These are phyloP conservation scores for Irpex lacteus DNA, from an alignment of 1,284 basidiomycete species.

Conservation along the genomic window DNA sequence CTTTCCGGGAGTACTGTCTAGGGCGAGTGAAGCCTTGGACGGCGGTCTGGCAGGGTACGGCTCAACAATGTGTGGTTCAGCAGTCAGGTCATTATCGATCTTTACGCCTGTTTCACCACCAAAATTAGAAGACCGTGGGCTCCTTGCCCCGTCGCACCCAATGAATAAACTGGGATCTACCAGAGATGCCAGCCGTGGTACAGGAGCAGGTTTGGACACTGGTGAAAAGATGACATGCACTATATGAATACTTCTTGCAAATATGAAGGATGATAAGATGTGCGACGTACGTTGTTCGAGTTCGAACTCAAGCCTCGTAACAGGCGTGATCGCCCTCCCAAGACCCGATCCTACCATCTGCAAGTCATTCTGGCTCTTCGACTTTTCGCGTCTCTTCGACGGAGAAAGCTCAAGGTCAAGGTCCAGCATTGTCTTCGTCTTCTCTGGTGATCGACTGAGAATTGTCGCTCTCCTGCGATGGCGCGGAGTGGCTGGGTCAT, in stretches of 20 bases:
- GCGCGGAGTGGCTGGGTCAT: constrained; percentile 7
- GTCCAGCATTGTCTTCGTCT: constrained; percentile 18
- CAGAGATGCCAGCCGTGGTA: constrained; percentile 56
- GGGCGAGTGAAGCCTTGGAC: constrained; percentile 31
- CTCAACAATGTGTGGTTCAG: constrained; percentile 59
- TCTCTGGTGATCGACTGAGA: constrained; percentile 55
- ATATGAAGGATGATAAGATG: not conserved
- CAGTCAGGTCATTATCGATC: constrained; percentile 52
- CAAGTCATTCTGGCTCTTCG: constrained; percentile 55
- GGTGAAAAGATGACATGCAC: not conserved
- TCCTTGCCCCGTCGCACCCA: constrained; percentile 33
- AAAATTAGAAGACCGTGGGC: constrained; percentile 11
- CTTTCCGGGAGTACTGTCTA: constrained; percentile 48
- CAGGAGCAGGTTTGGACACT: constrained; percentile 34
- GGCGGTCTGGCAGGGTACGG: constrained; percentile 49
- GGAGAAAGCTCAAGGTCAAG: constrained; percentile 44
- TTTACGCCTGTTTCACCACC: not conserved
- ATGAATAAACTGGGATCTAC: constrained; percentile 68
- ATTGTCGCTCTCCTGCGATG: constrained; percentile 58
- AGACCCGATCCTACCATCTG: constrained; percentile 32
- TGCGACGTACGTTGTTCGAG: constrained; percentile 48
- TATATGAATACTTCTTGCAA: not conserved
- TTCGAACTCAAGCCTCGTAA: constrained; percentile 61
- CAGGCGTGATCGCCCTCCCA: constrained; percentile 57
- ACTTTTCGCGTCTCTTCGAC: constrained; percentile 65